Evolutionary conservation across 495 filamentous ascomycete species (phyloP).

Genomic region (Aspergillus bridgeri): DNA sequence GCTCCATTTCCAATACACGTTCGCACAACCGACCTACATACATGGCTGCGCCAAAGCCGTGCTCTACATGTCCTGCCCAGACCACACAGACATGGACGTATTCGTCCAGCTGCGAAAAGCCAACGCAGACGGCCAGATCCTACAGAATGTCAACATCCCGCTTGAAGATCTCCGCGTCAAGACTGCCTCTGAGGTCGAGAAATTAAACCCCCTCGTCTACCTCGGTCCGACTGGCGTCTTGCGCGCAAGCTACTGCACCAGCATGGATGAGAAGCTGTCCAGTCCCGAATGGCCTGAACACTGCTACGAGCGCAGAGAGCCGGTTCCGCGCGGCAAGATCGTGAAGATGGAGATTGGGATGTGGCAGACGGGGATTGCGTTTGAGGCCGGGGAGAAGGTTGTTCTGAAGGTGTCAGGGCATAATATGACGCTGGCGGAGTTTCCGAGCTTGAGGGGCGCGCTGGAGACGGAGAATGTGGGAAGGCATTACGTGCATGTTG

Average conservation of each 20-base stretch:
- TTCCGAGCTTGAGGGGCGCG: not conserved
- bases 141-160: conserved; percentile 5
- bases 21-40: not conserved
- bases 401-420: not conserved
- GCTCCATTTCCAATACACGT: conserved; percentile 2
- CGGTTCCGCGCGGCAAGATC: not conserved
- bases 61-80: conserved; percentile 1
- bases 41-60: not conserved
- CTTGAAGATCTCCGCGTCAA: not conserved
- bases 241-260: not conserved
- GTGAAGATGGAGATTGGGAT: not conserved
- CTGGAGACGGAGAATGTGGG: not conserved
- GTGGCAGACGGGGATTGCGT: conserved; percentile 9
- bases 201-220: not conserved
- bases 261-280: too few species aligned
- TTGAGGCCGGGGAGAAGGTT: conserved; percentile 9
- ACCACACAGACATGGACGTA: conserved; percentile 10
- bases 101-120: conserved; percentile 10
- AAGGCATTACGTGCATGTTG: not conserved
- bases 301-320: not conserved
- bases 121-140: not conserved
- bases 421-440: not conserved
- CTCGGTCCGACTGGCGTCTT: conserved; percentile 10
- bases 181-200: not conserved
- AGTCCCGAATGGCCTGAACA: not conserved